Conservation (phyloP, 305 asterid species). For the Fraxinus dipetala region DNA sequence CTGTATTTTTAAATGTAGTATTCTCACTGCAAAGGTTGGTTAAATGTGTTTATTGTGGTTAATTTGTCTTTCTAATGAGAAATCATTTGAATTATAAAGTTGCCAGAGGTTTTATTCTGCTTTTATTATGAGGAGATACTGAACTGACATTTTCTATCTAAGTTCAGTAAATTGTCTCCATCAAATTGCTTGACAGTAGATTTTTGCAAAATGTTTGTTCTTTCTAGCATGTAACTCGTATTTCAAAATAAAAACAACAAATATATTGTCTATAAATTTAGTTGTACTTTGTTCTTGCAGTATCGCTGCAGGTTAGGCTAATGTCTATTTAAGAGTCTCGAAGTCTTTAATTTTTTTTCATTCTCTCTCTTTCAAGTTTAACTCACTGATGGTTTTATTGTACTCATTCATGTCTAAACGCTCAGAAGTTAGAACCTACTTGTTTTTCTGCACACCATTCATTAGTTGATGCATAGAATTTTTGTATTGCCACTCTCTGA, state of each 20-base stretch:
- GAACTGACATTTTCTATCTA: not conserved
- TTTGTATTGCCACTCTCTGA: not conserved
- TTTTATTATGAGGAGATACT: conserved; percentile 8
- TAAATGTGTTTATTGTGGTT: not conserved
- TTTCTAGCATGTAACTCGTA: not conserved
- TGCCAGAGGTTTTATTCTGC: not conserved
- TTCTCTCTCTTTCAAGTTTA: not conserved
- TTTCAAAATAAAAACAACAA: not conserved
- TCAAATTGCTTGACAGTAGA: not conserved
- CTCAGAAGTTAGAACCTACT: not conserved
- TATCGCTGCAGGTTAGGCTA: not conserved
- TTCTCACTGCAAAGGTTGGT: not conserved
- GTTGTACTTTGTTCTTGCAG: not conserved
- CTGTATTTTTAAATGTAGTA: not conserved
- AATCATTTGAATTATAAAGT: not conserved
- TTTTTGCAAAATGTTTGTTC: not conserved
- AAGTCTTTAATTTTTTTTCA: not conserved
- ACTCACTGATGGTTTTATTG: not conserved
- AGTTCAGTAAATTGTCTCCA: not conserved
- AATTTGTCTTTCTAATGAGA: not conserved
- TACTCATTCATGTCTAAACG: not conserved
- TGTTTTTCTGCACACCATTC: not conserved
- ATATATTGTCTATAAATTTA: not conserved
- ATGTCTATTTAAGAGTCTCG: not conserved
- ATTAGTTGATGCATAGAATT: not conserved